A percentile compares a stretch with the other conserved stretches of the same genome.
Conservation (phyloP, 2,329 filamentous ascomycete species). For the Ceratocystis ficicola region DNA sequence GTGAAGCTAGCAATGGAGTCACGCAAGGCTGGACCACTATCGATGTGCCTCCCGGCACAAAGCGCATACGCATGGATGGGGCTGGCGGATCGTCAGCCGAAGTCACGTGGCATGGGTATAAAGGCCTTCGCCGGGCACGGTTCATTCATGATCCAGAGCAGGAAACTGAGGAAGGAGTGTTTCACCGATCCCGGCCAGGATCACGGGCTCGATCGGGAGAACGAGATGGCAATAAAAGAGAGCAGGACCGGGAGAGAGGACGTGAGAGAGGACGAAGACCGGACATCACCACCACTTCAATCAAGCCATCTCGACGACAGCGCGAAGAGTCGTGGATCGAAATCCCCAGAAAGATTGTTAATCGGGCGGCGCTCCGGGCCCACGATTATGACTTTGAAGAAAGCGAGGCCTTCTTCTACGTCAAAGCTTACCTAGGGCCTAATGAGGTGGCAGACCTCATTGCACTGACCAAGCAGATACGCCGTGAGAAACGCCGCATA, state of each 20-base stretch:
- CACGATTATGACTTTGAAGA: slow-evolving; percentile 83
- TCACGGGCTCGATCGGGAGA: neutral
- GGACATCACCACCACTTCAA: slow-evolving; percentile 47
- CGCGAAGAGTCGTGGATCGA: slow-evolving; percentile 78
- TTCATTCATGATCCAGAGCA: slow-evolving; percentile 62
- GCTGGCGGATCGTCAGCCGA: slow-evolving; percentile 63
- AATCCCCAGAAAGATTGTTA: slow-evolving; percentile 84
- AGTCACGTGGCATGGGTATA: slow-evolving; percentile 67
- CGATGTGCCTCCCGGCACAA: slow-evolving; percentile 72
- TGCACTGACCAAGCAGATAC: slow-evolving; percentile 15
- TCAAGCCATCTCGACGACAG: slow-evolving; percentile 27
- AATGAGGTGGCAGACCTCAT: slow-evolving; percentile 15
- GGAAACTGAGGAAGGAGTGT: slow-evolving; percentile 29
- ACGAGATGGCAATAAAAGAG: slow-evolving; percentile 28
- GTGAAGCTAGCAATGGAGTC: slow-evolving; percentile 61
- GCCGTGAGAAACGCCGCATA: slow-evolving; percentile 12
- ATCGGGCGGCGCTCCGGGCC: slow-evolving; percentile 73
- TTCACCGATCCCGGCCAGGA: slow-evolving; percentile 26
- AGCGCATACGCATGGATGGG: slow-evolving; percentile 71
- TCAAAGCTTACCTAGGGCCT: slow-evolving; percentile 66
- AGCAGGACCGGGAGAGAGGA: slow-evolving; percentile 51
- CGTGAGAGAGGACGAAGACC: slow-evolving; percentile 93
- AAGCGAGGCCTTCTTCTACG: slow-evolving; percentile 78
- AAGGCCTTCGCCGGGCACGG: slow-evolving; percentile 60
- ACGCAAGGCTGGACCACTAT: slow-evolving; percentile 71